A percentile compares a stretch with the other conserved stretches of the same genome.
Conservation (phyloP, 495 filamentous ascomycete species). For the Annulohypoxylon bovei region DNA sequence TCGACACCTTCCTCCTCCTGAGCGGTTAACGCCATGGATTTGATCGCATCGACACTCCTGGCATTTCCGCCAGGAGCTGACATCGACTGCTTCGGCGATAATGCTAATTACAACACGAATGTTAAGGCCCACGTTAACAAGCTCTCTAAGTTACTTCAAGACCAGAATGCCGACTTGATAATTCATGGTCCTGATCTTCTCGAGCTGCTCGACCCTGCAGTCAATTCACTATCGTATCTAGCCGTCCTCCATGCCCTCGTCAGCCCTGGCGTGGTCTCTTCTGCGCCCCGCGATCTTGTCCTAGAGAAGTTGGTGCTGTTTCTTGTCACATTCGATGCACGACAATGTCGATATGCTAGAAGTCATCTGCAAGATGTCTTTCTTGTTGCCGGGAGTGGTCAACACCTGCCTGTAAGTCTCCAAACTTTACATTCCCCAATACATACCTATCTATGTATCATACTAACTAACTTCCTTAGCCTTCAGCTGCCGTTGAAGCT, state of each 20-base stretch:
- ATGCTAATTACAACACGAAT: slow-evolving; percentile 41
- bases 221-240: slow-evolving; percentile 58
- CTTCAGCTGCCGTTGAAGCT: slow-evolving; percentile 66
- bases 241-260: slow-evolving; percentile 48
- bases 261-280: slow-evolving; percentile 21
- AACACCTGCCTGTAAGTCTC: slow-evolving; percentile 52
- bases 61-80: slow-evolving; percentile 50
- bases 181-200: slow-evolving; percentile 44
- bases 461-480: slow-evolving; percentile 49
- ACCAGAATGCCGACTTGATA: slow-evolving; percentile 28
- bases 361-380: slow-evolving; percentile 46
- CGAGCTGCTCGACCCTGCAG: slow-evolving; percentile 51
- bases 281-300: slow-evolving; percentile 39
- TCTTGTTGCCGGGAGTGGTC: slow-evolving; percentile 35
- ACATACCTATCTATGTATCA: background rate
- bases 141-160: slow-evolving; percentile 48
- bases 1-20: slow-evolving; percentile 3
- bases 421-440: background rate
- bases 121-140: slow-evolving; percentile 45
- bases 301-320: slow-evolving; percentile 52
- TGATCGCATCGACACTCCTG: slow-evolving; percentile 49
- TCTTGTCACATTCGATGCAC: slow-evolving; percentile 55
- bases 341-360: slow-evolving; percentile 58
- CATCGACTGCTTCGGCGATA: slow-evolving; percentile 41
- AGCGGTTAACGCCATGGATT: slow-evolving; percentile 49